Base-by-base conservation (phyloP, 2,329 filamentous ascomycete species). In the Fusarium nodosum region DNA sequence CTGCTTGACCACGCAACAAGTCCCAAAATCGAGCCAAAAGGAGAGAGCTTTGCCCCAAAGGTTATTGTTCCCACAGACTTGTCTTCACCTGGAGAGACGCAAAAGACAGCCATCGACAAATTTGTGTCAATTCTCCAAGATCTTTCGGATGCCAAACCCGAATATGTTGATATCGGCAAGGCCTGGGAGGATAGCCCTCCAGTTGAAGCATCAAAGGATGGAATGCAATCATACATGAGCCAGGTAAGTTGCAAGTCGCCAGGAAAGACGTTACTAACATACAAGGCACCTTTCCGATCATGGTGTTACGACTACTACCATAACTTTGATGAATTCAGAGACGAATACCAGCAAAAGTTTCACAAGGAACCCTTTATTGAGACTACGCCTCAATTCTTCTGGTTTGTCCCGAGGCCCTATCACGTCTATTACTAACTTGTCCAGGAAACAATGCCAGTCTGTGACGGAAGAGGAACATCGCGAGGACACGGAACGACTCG, bases 291-390 rank as follows among this genome's bases (percentile, higher is more conserved):
- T 1, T 79, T 78, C 31, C 58, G 63, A 3, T 72, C 72, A 2
- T 77, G 77, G 53, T 79, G 76, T 52, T 76, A 77, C 64, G 77
- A 78, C 10, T 79, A 78, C 53, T 78, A 75, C 52, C 70, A 77
- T 41, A 55, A 69, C 7, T 79, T 77, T 54, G 66, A 74, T 18
- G 44, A 55, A 0, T 81, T 81, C 30, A 69, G 74, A 24, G 28
- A 60, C 1, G 61, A 64, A 1, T 81, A 77, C 34, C 36, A 42
- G 13, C 30, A 68, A 30, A 71, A 68, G 22, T 76, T 76, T 34
- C 61, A 69, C 7, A 64, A 53, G 5, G 46, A 69, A 31, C 73
- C 78, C 0, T 78, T 74, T 34, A n/a, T 72, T 8, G 79, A 81
- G 38, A 55, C 74, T 5, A 77, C 72, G 3, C 65, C 75, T 3